Evolutionary conservation across 192 early-diverging fungal genomes (phyloP).

Genomic region (Chytriomyces hyalinus): DNA sequence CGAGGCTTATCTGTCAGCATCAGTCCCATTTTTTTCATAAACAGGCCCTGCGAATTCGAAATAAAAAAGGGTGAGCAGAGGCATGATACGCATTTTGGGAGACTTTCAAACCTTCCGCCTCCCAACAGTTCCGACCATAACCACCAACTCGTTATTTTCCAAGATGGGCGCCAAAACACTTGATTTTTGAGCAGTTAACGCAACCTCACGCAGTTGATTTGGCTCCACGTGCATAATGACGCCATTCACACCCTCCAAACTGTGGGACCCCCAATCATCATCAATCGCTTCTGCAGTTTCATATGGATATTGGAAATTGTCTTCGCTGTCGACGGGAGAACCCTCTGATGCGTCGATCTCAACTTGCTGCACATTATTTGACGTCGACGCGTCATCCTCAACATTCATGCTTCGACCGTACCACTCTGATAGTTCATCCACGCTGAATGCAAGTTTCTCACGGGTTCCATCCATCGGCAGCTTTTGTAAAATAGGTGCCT

Average conservation of each 20-base stretch:
- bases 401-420: conserved; percentile 17
- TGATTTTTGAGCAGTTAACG: conserved; percentile 35
- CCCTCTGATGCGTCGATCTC: no score
- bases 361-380: no score
- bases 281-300: conserved; percentile 10
- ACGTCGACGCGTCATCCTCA: neutral
- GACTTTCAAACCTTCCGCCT: conserved; percentile 48
- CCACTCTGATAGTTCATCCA: conserved; percentile 21
- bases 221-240: conserved; percentile 24
- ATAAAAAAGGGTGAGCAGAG: no score
- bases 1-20: conserved; percentile 75
- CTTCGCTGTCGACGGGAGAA: neutral
- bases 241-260: neutral
- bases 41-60: conserved; percentile 27
- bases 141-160: conserved; percentile 60
- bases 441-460: neutral
- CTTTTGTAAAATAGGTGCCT: neutral
- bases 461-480: neutral
- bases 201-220: conserved; percentile 22
- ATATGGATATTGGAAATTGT: conserved; percentile 20
- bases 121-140: conserved; percentile 62
- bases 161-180: conserved; percentile 49
- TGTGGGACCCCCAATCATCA: neutral
- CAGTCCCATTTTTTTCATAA: conserved; percentile 62
- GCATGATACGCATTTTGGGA: no score